Evolutionary conservation across 805 yeast genomes (phyloP).

Genomic region (Saccharomyces kudriavzevii): DNA sequence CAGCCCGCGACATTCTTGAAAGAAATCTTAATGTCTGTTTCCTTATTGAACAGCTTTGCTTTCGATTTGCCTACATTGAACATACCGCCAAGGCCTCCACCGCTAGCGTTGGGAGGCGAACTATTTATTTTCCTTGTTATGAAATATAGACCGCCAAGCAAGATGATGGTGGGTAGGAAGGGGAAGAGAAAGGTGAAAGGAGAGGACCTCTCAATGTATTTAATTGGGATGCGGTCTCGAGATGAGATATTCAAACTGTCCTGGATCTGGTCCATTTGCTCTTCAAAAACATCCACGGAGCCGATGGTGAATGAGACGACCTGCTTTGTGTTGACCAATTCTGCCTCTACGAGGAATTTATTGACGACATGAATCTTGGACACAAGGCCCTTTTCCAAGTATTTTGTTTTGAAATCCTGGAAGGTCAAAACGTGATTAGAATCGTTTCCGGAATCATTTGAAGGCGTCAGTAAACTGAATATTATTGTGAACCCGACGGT

Average conservation of each 20-base stretch:
- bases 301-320: conserved; percentile 77
- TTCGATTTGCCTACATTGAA: conserved; percentile 72
- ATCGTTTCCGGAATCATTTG: conserved; percentile 13
- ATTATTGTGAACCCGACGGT: conserved; percentile 34
- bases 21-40: conserved; percentile 69
- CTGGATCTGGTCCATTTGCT: conserved; percentile 67
- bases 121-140: conserved; percentile 38
- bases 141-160: conserved; percentile 64
- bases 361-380: conserved; percentile 66
- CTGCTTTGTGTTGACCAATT: conserved; percentile 32
- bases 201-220: conserved; percentile 62
- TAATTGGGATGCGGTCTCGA: conserved; percentile 67
- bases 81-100: conserved; percentile 56
- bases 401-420: conserved; percentile 79
- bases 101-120: conserved; percentile 30
- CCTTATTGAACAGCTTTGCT: conserved; percentile 76
- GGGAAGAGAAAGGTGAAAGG: conserved; percentile 57
- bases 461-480: conserved; percentile 30
- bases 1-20: conserved; percentile 92
- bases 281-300: conserved; percentile 77
- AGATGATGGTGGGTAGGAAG: conserved; percentile 69
- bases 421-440: conserved; percentile 39
- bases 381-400: conserved; percentile 71
- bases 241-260: conserved; percentile 59
- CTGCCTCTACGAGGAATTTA: conserved; percentile 62